A percentile compares a stretch with the other conserved stretches of the same genome.
Conservation (phyloP, 106 monocot species). For the Cymbidium sinense region DNA sequence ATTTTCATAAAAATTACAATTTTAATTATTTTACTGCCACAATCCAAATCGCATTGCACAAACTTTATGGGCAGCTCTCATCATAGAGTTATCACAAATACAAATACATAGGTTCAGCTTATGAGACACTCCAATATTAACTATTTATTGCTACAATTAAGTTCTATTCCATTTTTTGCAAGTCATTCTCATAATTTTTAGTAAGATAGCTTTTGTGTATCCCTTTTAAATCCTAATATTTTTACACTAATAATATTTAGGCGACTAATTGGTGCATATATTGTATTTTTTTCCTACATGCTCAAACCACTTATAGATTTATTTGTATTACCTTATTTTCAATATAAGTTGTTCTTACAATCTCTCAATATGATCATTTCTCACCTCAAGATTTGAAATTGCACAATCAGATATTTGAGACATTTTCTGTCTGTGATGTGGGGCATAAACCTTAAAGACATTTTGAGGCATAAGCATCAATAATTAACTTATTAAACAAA, state of each 20-base stretch:
- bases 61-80: neutral
- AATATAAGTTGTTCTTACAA: neutral
- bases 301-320: neutral
- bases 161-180: neutral
- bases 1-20: neutral
- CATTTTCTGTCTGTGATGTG: too few species aligned
- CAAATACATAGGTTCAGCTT: neutral
- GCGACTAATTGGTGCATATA: neutral
- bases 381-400: neutral
- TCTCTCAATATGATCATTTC: conserved; percentile 2
- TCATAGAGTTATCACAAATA: neutral
- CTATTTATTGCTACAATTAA: neutral
- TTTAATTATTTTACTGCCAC: neutral
- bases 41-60: neutral
- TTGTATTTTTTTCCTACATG: neutral
- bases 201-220: neutral
- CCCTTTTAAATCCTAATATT: neutral
- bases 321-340: neutral
- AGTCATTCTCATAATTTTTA: neutral
- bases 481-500: too few species aligned
- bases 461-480: too few species aligned
- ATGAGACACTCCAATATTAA: neutral
- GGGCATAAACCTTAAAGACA: too few species aligned
- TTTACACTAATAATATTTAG: neutral
- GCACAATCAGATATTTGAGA: too few species aligned